Base-by-base conservation (phyloP, 345 rosid species). In the Combretum micranthum region DNA sequence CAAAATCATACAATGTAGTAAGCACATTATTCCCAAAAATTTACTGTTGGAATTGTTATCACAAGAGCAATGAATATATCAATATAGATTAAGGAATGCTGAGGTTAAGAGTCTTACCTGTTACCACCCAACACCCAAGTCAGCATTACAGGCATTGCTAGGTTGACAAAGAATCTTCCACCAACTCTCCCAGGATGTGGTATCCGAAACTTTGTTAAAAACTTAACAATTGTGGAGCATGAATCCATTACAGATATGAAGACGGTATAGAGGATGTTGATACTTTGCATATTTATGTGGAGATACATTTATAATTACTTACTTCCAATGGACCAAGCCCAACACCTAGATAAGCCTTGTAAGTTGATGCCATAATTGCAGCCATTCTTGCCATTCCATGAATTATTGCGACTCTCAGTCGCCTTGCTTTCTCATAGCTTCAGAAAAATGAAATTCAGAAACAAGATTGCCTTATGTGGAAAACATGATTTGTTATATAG, bases 311-410 rank as follows among this genome's bases (percentile, higher is more conserved):
- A 63, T 12, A 25, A 44, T 56, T 17, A 59, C 91, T 44, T 70
- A 87, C 97, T 72, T 91, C 83, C 12, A 89, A 69, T 37, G 96
- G 97, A 62, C 99, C 97, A 54, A 93, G 96, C 56, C 99, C 97
- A 63, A 93, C 94, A 47, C 96, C 99, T 64, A 93, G 64, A 78
- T 87, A 89, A n/a, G 88, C 86, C 76, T 85, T 89, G 72, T 89
- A 93, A 61, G 96, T 83, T 8, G 97, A 87, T 61, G 95, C 97
- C 99, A 93, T 93, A 9, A 85, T 79, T 55, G 99, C 96, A 50
- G 97, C 96, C 86, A 77, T 73, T 69, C 99, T 89, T 56, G 99
- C 94, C 96, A 93, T 77, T 39, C 84, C 78, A 71, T 93, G 97
- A 64, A 93, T 82, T 56, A 84, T 52, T 26, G 94, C 90, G 18